These are phyloP conservation scores for Isabelozyma rhagii DNA, from an alignment of 805 yeast species.

Conservation along the genomic window DNA sequence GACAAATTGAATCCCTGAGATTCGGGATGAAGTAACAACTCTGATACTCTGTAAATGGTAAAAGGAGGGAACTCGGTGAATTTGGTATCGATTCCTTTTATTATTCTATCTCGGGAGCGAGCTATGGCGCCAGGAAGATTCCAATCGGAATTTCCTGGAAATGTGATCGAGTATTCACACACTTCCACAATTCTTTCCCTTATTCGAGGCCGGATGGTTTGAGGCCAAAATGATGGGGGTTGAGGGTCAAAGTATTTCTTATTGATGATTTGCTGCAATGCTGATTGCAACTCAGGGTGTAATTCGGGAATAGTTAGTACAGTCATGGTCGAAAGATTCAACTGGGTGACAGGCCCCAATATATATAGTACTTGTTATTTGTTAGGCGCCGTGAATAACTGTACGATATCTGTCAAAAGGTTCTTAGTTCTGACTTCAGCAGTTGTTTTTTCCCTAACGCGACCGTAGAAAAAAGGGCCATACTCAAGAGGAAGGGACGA, in stretches of 20 bases:
- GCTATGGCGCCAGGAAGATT: constrained; percentile 3
- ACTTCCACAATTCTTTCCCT: constrained; percentile 5
- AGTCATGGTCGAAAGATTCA: neutral
- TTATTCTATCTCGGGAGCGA: constrained; percentile 21
- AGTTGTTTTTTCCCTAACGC: neutral
- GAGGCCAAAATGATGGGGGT: constrained; percentile 6
- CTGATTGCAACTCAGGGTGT: neutral
- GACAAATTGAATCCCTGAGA: constrained; percentile 27
- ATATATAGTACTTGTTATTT: too few species aligned
- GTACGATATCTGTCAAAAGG: neutral
- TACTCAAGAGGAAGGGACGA: neutral
- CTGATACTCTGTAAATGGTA: constrained; percentile 47
- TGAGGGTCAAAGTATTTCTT: constrained; percentile 1
- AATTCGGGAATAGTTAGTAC: neutral
- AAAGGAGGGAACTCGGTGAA: constrained; percentile 43
- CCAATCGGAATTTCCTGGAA: constrained; percentile 6
- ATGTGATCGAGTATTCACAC: constrained; percentile 1
- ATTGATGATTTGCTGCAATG: neutral
- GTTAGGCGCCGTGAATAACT: too few species aligned
- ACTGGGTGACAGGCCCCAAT: too few species aligned
- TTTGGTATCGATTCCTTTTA: constrained; percentile 22
- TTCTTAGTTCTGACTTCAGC: neutral
- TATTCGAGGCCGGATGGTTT: constrained; percentile 7
- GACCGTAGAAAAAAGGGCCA: neutral
- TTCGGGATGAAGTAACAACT: constrained; percentile 41